Base-by-base conservation (phyloP, 306 rosid species). In the Malus asiatica region DNA sequence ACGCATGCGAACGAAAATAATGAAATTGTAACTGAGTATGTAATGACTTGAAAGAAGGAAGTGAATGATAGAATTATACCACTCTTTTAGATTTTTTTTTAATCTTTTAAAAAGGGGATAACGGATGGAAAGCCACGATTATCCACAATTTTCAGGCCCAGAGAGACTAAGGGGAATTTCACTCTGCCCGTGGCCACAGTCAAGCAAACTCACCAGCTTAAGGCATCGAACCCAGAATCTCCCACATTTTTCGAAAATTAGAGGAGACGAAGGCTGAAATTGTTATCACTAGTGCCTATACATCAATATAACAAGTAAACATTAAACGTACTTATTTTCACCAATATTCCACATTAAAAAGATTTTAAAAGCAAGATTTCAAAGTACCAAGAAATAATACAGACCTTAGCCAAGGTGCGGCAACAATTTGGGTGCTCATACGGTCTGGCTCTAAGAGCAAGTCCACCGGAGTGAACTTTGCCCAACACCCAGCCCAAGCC, bases 231-330 rank as follows among this genome's bases (percentile, higher is more conserved):
- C 8, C 8, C 2, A 0, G 0, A 35, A 35, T 8, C 40, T 35
- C 8, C 8, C 40, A 35, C 2, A 6, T 35, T 86, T 79, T 95
- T 97, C 6, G 97, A 96, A 80, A 95, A 92, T 72, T 92, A 60
- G 84, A 92, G 92, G 75, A 95, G 96, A 78, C 92, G 92, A 0
- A 90, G 87, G 76, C 97, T 89, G 88, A 92, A 95, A 75, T 95
- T 97, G 93, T 97, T 97, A 95, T 92, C 76, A 95, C 89, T 2
- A 97, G 40, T 6, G 40, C 91, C 96, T 93, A 66, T 15, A 78
- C 55, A 59, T 73, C 40, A 35, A 35, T 6, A 35, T 40, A 55
- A 44, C 35, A 66, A 8, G 30, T 60, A 23, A 35, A 48, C 14
- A 27, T 12, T 11, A 69, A 30, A 22, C 62, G 32, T 13, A 74